Evolutionary conservation across 1,284 basidiomycete genomes (phyloP).

Genomic region (Ustilago xerochloae): DNA sequence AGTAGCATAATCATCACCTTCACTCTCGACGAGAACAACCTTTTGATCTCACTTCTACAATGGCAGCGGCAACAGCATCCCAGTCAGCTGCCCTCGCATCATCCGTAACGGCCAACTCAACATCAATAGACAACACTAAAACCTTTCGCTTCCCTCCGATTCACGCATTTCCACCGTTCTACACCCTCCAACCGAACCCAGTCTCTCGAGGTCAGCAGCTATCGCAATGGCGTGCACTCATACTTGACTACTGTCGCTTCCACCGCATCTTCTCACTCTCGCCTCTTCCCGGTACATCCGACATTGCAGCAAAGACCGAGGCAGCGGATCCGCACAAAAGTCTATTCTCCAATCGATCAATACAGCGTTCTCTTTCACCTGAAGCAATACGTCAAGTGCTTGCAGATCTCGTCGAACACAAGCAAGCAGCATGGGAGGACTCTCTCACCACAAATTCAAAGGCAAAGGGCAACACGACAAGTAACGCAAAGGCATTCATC

Average conservation of each 20-base stretch:
- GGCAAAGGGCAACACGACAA: no score
- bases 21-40: not conserved
- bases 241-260: conserved; percentile 69
- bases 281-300: conserved; percentile 36
- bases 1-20: not conserved
- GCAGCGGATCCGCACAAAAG: conserved; percentile 19
- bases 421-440: conserved; percentile 39
- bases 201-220: conserved; percentile 70
- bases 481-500: conserved; percentile 69
- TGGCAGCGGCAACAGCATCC: not conserved
- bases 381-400: conserved; percentile 48
- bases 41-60: not conserved
- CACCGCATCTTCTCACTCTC: conserved; percentile 70
- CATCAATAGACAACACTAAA: no score
- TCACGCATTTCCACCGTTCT: conserved; percentile 73
- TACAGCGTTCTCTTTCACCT: conserved; percentile 33
- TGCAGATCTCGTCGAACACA: conserved; percentile 53
- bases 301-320: not conserved
- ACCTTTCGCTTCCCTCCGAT: conserved; percentile 70
- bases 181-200: conserved; percentile 72
- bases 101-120: conserved; percentile 1
- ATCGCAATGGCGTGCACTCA: conserved; percentile 70
- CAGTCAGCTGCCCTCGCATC: not conserved
- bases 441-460: conserved; percentile 53
- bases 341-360: conserved; percentile 37